Evolutionary conservation across 2,329 filamentous ascomycete species (phyloP), one percentile per base, ranked within the genome.

Genomic region (Colletotrichum chrysophilum): DNA sequence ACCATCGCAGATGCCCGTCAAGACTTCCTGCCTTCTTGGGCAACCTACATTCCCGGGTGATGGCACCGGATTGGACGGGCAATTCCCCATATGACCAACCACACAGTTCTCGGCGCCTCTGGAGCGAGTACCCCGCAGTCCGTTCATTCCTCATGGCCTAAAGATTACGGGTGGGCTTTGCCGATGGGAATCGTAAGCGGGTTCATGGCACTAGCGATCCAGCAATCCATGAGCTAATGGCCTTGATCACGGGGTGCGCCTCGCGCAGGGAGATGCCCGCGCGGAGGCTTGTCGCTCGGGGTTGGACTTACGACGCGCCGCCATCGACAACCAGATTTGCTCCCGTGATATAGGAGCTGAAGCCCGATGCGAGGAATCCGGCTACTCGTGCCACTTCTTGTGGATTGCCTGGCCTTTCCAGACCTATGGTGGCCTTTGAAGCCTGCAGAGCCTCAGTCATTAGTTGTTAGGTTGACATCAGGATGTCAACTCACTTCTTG

Each of bases 311-410:
- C 83, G 82, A 83, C 24, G 89, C 89, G 9, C 91, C 91, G 5
- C 91, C 91, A 83, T 93, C 91, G 16, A 93, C 91, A 16, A 92
- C 87, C 79, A 93, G 82, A 80, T 93, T 93, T 3, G 89, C 86
- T 2, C 91, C 91, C 1, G 89, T 93, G 58, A 93, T 87, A 82
- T 93, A 93, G 71, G 87, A 90, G 76, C 89, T 91, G 81, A 93
- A 93, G 0, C 90, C 90, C 81, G 88, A 91, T 4, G 91, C 91
- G 77, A 93, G 83, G 79, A 93, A 93, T 0, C 91, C 91, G 1
- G 89, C 91, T 4, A 92, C 91, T 43, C 89, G 83, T 1, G 87
- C 91, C 12, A 93, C 89, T 80, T 93, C 91, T 66, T 88, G 87
- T 0, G 91, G 89, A 21, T 87, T 80, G 0, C 91, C 91, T 10